Percentiles rank a stretch among this genome's conserved stretches.
Conservation (phyloP, 148 eudicot genomes). For the Amaranthus hypochondriacus region DNA sequence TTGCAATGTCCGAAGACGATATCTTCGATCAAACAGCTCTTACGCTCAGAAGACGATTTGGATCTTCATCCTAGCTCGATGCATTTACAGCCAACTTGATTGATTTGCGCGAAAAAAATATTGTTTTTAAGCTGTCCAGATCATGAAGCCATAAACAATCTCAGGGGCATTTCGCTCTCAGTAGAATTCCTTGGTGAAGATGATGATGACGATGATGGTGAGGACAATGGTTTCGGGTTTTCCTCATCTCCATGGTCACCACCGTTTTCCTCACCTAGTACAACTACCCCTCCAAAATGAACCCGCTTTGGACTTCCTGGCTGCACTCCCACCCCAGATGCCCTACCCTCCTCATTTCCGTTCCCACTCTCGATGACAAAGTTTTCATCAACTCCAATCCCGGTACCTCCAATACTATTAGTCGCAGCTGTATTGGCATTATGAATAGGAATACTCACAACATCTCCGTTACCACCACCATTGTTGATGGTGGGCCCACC, state of each 20-base stretch:
- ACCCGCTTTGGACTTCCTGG: slow-evolving; percentile 26
- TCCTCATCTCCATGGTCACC: slow-evolving; percentile 3
- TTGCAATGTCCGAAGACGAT: not conserved
- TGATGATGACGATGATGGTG: slow-evolving; percentile 23
- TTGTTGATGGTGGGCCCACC: not conserved
- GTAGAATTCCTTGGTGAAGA: slow-evolving; percentile 12
- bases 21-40: not conserved
- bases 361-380: not conserved
- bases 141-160: slow-evolving; percentile 30
- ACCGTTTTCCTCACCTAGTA: slow-evolving; percentile 21
- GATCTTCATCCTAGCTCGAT: not conserved
- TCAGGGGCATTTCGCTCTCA: slow-evolving; percentile 33
- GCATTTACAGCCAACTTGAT: not conserved
- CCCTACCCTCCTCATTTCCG: not conserved
- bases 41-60: not conserved
- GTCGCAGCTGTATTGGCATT: not conserved
- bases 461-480: slow-evolving; percentile 3
- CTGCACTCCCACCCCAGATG: not conserved
- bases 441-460: not conserved
- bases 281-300: slow-evolving; percentile 32
- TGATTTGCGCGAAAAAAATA: not conserved
- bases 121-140: not conserved
- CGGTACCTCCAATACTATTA: not conserved
- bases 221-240: slow-evolving; percentile 11
- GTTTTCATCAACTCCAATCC: not conserved